phyloP scores from a whole-genome alignment of 2,329 filamentous ascomycete species.

The Penicillium glabrum region DNA sequence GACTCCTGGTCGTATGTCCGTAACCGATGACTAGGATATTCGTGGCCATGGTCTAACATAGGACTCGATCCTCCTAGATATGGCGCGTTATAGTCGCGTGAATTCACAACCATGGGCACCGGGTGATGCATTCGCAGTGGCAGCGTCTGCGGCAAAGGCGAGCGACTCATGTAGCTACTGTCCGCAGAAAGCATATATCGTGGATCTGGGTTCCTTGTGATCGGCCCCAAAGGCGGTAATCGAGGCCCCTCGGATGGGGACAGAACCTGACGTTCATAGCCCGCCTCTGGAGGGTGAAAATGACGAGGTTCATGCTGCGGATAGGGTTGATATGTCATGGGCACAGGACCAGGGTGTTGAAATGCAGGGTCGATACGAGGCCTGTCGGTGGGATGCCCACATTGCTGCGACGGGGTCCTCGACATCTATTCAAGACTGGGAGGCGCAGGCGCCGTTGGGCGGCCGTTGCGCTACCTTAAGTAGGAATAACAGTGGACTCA shows the following conservation, averaged over 20 bases:
- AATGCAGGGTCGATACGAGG: conserved; percentile 20
- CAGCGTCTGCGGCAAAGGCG: conserved; percentile 18
- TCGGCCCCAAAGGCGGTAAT: conserved; percentile 16
- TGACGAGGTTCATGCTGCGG: conserved; percentile 24
- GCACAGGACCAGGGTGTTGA: conserved; percentile 13
- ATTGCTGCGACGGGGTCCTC: conserved; percentile 28
- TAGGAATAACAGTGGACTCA: conserved; percentile 5
- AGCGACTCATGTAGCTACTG: conserved; percentile 17
- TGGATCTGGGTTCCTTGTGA: conserved; percentile 18
- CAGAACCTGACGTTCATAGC: conserved; percentile 18
- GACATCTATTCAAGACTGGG: conserved; percentile 30
- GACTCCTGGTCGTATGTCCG: conserved; percentile 33
- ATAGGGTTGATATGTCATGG: conserved; percentile 18
- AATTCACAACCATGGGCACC: conserved; percentile 13
- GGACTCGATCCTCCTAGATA: conserved; percentile 24
- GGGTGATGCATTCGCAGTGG: conserved; percentile 14
- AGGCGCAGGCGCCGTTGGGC: conserved; percentile 9
- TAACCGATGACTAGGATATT: conserved; percentile 23
- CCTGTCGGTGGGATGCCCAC: conserved; percentile 26
- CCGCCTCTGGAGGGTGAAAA: conserved; percentile 9
- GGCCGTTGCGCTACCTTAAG: conserved; percentile 14
- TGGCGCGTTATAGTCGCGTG: conserved; percentile 11
- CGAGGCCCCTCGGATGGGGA: conserved; percentile 11
- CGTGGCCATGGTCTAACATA: conserved; percentile 18
- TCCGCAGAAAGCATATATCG: conserved; percentile 24